phyloP scores from a whole-genome alignment of 1,284 basidiomycete species.

The Somion occarium region DNA sequence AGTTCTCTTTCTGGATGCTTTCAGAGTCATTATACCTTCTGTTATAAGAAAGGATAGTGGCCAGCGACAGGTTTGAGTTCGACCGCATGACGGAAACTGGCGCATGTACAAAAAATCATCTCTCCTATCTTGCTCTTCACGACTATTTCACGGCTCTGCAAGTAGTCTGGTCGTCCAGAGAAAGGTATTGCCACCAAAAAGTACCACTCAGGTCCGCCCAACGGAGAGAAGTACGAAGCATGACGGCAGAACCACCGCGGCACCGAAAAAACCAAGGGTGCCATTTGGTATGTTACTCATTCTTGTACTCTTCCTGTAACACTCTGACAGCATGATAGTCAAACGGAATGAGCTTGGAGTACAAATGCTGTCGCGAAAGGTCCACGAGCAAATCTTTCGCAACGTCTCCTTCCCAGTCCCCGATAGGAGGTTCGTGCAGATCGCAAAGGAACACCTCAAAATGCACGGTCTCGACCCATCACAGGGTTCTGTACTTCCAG shows the following conservation, averaged over 20 bases:
- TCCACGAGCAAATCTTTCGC: constrained; percentile 86
- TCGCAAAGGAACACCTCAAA: constrained; percentile 76
- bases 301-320: not conserved
- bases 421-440: constrained; percentile 58
- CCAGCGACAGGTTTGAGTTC: too few species aligned
- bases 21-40: too few species aligned
- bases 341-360: constrained; percentile 88
- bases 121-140: not conserved
- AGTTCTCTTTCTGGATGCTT: too few species aligned
- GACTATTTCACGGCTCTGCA: not conserved
- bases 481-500: constrained; percentile 76
- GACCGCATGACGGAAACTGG: not conserved
- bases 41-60: too few species aligned
- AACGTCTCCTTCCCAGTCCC: constrained; percentile 63
- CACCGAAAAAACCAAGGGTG: not conserved
- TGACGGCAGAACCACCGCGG: not conserved
- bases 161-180: not conserved
- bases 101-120: constrained; percentile 1
- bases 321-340: constrained; percentile 31
- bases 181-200: not conserved
- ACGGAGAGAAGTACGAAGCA: not conserved
- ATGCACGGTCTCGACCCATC: constrained; percentile 78
- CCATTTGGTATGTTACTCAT: not conserved
- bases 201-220: not conserved
- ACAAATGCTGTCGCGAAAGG: constrained; percentile 78